Conservation (phyloP, 1,284 basidiomycete species). For the Irpex sp. region DNA sequence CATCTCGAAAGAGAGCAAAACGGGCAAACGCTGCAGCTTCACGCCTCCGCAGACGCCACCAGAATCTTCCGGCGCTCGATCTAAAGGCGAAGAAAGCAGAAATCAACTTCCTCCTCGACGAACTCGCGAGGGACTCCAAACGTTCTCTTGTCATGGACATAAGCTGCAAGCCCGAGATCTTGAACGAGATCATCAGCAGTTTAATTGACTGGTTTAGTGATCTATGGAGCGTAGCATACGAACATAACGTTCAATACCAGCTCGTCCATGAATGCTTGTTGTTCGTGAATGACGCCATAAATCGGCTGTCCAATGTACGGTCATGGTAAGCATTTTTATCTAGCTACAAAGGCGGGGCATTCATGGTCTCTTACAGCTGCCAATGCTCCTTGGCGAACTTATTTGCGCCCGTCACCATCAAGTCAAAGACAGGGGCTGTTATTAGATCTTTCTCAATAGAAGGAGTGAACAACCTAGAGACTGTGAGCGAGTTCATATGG, state of each 20-base stretch:
- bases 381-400: conserved; percentile 44
- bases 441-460: conserved; percentile 49
- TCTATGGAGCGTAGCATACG: conserved; percentile 58
- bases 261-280: conserved; percentile 55
- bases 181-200: conserved; percentile 50
- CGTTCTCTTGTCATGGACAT: conserved; percentile 46
- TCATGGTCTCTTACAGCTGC: conserved; percentile 32
- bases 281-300: conserved; percentile 42
- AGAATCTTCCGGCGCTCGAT: conserved; percentile 44
- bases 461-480: conserved; percentile 45
- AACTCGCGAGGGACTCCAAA: conserved; percentile 49
- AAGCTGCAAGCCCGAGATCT: conserved; percentile 47
- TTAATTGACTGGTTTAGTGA: conserved; percentile 54
- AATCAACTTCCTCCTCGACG: conserved; percentile 44
- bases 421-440: conserved; percentile 33
- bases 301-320: conserved; percentile 38
- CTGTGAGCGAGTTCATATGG: conserved; percentile 62
- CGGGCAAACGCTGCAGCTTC: conserved; percentile 20
- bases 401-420: conserved; percentile 44
- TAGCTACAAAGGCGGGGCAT: background rate
- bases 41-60: conserved; percentile 34
- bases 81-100: conserved; percentile 50
- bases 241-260: conserved; percentile 47
- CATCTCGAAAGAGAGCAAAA: conserved; percentile 15
- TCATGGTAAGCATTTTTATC: conserved; percentile 38